A percentile compares a stretch with the other conserved stretches of the same genome.
phyloP scores from a whole-genome alignment of 129 eudicot genomes.

The Smallanthus sonchifolius region DNA sequence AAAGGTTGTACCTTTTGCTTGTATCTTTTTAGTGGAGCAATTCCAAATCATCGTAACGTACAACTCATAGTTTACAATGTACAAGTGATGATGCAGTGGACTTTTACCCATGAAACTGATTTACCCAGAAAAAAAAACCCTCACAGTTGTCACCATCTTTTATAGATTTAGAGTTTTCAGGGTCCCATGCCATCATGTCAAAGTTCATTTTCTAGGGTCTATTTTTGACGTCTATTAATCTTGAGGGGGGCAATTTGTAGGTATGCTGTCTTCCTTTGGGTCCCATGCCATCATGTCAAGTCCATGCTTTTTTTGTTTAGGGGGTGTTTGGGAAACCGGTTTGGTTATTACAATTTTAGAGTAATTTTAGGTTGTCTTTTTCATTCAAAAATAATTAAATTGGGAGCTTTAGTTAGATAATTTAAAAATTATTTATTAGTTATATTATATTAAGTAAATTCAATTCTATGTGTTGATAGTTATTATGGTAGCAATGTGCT shows the following conservation, averaged over 20 bases:
- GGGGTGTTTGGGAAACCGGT: neutral
- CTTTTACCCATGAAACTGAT: neutral
- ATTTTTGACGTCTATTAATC: slow-evolving; percentile 8
- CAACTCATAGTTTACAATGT: neutral
- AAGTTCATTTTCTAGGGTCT: slow-evolving; percentile 9
- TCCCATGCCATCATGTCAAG: too few relatives aligned
- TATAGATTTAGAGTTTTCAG: neutral
- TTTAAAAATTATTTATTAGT: too few relatives aligned
- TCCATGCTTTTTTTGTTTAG: neutral
- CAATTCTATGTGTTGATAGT: too few relatives aligned
- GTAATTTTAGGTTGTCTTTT: too few relatives aligned
- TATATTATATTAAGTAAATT: too few relatives aligned
- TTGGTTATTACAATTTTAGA: too few relatives aligned
- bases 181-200: slow-evolving; percentile 15
- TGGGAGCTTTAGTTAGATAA: too few relatives aligned
- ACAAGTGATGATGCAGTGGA: neutral
- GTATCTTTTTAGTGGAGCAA: neutral
- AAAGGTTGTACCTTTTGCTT: slow-evolving; percentile 21
- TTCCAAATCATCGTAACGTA: neutral
- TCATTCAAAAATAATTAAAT: too few relatives aligned
- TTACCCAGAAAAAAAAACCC: neutral
- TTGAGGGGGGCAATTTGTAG: slow-evolving; percentile 19
- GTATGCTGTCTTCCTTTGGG: slow-evolving; percentile 2
- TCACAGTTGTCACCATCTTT: slow-evolving; percentile 7
- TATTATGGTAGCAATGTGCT: too few relatives aligned